Conservation (phyloP, 306 rosid genomes). For the Astragalus membranaceus region DNA sequence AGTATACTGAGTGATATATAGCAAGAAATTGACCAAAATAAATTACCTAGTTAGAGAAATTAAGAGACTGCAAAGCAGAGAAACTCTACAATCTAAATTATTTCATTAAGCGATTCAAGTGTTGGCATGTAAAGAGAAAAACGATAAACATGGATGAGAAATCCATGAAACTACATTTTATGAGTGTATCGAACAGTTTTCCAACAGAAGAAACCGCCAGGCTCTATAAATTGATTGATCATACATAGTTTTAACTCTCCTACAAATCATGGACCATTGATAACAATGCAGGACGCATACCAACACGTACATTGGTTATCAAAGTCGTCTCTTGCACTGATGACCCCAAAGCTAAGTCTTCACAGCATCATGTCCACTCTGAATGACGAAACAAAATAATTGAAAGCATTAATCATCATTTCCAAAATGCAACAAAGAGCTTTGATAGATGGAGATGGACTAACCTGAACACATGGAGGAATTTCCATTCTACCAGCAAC, state of each 20-base stretch:
- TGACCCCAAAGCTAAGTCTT: constrained; percentile 12
- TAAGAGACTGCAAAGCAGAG: neutral
- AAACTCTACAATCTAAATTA: neutral
- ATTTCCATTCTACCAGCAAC: constrained; percentile 22
- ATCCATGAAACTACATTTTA: neutral
- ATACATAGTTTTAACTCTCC: neutral
- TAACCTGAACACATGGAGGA: constrained; percentile 49
- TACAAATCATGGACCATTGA: constrained; percentile 8
- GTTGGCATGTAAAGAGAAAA: neutral
- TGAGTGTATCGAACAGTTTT: constrained; percentile 12
- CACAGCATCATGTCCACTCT: constrained; percentile 32
- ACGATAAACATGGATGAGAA: neutral
- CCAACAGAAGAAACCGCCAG: neutral
- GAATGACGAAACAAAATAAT: neutral
- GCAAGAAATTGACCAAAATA: too few relatives aligned
- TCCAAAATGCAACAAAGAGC: neutral
- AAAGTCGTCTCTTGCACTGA: constrained; percentile 63
- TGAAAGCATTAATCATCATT: constrained; percentile 17
- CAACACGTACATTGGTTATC: constrained; percentile 56
- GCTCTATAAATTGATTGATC: neutral
- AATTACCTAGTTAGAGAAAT: neutral
- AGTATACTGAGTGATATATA: neutral
- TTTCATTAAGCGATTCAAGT: neutral
- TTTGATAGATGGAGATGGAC: neutral
- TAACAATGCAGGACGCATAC: constrained; percentile 77